phyloP scores from a whole-genome alignment of 75 land plant genomes.

The Gnetum montanum region DNA sequence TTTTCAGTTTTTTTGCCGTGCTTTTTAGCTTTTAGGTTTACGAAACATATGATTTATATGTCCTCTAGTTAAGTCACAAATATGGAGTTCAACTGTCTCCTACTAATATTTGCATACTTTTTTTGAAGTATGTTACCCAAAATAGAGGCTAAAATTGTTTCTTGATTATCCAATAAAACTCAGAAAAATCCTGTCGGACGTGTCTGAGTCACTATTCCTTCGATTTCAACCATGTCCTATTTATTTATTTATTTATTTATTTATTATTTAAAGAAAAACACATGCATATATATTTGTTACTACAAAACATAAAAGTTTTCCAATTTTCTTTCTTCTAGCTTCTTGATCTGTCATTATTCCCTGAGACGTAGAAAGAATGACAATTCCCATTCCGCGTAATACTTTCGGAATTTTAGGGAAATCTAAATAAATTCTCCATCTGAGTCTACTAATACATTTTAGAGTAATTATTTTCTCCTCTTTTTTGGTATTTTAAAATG shows the following conservation, averaged over 20 bases:
- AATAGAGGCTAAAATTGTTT: background rate
- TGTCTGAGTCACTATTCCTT: background rate
- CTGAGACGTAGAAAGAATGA: constrained; percentile 4
- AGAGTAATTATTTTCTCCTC: background rate
- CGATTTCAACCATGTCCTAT: background rate
- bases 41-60: too few relatives aligned
- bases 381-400: constrained; percentile 1
- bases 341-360: background rate
- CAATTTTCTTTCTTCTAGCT: background rate
- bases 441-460: background rate
- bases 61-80: too few relatives aligned
- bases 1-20: too few relatives aligned
- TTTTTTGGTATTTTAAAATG: background rate
- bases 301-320: background rate
- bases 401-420: constrained; percentile 3
- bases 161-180: background rate
- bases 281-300: background rate
- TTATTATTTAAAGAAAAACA: too few relatives aligned
- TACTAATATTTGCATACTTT: too few relatives aligned
- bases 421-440: constrained; percentile 1
- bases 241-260: too few relatives aligned
- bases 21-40: too few relatives aligned
- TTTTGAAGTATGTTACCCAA: too few relatives aligned
- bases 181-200: background rate
- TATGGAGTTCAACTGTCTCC: too few relatives aligned